Base-by-base conservation (phyloP, 768 basidiomycete species). In the Pulveroboletus sp. region DNA sequence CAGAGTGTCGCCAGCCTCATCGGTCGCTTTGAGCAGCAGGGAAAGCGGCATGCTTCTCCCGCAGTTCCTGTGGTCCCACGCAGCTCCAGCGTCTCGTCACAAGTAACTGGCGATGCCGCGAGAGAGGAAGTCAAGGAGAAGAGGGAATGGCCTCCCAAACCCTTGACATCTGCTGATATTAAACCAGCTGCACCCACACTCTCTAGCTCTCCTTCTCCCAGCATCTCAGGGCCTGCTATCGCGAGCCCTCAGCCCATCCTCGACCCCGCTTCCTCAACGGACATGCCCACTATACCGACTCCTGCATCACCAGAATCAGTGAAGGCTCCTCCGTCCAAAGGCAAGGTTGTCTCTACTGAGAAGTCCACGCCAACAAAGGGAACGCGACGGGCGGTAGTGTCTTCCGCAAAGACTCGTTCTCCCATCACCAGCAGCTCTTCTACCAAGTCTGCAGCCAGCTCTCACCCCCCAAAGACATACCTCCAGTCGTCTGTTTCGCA, bases 1-100 rank as follows among this genome's bases (percentile, higher is more conserved):
- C 81, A 80, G 65, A 89, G 85, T 60, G 90, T 93, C 42, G 90
- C 90, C 56, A 93, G 91, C 65, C 84, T 93, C 71, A 93, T 93
- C 62, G 90, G 90, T 45, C 80, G 86, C 51, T 93, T 93, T 58
- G 90, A 93, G 68, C 86, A 80, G 59, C 84, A 88, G 70, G 82
- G 76, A 49, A 91, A 88, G 65, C 80, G 81, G 43, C 77, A 80
- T 58, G 69, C 81, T 5, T 57, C 71, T 9, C 63, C 76, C 27
- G 59, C 60, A 27, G 45, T 57, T 15, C 62, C 76, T 26, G 43
- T 53, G 69, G 76, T 57, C 28, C 74, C 80, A 14, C 78, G 86
- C 51, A 83, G 82, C 57, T 75, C 79, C n/a, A 88, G 83, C 57
- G 84, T 81, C 51, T 69, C 76, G 17, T 84, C 85, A 27, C 80